Evolutionary conservation across 345 rosid species (phyloP).

Genomic region (Eucalyptus pauciflora): DNA sequence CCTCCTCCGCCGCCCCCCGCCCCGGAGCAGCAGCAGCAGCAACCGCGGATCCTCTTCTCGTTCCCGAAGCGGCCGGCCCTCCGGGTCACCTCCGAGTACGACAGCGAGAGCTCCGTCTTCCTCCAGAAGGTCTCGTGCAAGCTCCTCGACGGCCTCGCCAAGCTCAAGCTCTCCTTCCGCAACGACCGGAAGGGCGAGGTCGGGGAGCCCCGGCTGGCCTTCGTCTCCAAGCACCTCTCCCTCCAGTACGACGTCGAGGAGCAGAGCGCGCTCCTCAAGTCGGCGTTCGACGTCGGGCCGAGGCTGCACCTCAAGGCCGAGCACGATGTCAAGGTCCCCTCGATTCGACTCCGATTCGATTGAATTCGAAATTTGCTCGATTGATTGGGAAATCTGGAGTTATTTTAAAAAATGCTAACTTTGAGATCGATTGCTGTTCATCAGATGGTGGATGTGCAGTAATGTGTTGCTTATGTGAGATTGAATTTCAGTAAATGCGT

Average conservation of each 20-base stretch:
- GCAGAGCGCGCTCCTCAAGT: slow-evolving; percentile 40
- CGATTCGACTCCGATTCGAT: not conserved
- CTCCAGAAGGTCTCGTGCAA: slow-evolving; percentile 71
- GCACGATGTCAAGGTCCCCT: slow-evolving; percentile 72
- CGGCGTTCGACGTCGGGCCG: slow-evolving; percentile 50
- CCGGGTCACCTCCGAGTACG: slow-evolving; percentile 77
- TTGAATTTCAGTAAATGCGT: not conserved
- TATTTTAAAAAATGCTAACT: not conserved
- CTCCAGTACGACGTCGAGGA: slow-evolving; percentile 66
- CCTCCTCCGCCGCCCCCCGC: not conserved
- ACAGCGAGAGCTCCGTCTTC: slow-evolving; percentile 71
- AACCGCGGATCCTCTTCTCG: slow-evolving; percentile 4
- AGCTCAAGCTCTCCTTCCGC: slow-evolving; percentile 63
- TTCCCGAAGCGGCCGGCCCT: slow-evolving; percentile 40
- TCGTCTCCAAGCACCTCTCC: slow-evolving; percentile 63
- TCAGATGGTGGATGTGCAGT: not conserved
- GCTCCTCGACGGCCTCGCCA: slow-evolving; percentile 72
- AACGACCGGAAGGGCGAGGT: slow-evolving; percentile 57
- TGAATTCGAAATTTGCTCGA: not conserved
- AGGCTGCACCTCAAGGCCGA: slow-evolving; percentile 61
- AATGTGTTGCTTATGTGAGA: not conserved
- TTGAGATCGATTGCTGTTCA: not conserved
- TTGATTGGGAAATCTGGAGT: not conserved
- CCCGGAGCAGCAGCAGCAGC: slow-evolving; percentile 1
- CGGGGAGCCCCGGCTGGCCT: slow-evolving; percentile 47